Base-by-base conservation (phyloP, 345 rosid genomes). In the Excoecaria cochinchinensis region DNA sequence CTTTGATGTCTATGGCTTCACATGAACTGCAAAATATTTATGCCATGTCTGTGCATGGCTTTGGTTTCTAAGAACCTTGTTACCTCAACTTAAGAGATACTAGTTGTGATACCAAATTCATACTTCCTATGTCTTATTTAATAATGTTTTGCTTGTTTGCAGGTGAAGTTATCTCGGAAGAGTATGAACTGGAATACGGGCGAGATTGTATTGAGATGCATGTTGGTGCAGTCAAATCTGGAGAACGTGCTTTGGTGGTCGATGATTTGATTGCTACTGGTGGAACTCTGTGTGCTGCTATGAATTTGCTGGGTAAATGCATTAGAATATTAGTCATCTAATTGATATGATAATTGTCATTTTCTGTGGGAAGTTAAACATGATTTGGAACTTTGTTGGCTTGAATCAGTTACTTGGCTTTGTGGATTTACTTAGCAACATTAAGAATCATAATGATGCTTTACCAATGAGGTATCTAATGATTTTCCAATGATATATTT, bases 191-290 rank as follows among this genome's bases (percentile, higher is more conserved):
- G 82, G 99, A 95, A 79, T 93, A 93, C 22, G 99, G 99, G 73
- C 88, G 82, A 58, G 98, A 93, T 73, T 87, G 99, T 57, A 90
- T 95, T 56, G 90, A 90, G 84, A 93, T 95, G 95, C 97, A 95
- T 72, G 90, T 93, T 8, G 97, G 99, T 79, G 98, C 98, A 1
- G 91, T 91, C 36, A 85, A 84, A 80, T 69, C 90, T 1, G 90
- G 89, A 4, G 99, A 95, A 48, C 90, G 88, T 31, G 98, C 89
- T 70, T 77, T 95, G 83, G 94, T 95, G 56, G 96, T 95, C 17
- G 99, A 91, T 76, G 99, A 93, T 78, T 79, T 93, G 42, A 86
- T 95, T 63, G 99, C 99, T 17, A 95, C 99, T 19, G 99, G 99
- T 1, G 98, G 99, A 74, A 93, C 99, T 64, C 92, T 93, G 22